A percentile compares a stretch with the other conserved stretches of the same genome.
These are phyloP conservation scores for Ambrosiella cleistominuta DNA, from an alignment of 2,329 filamentous ascomycete genomes.

Conservation along the genomic window DNA sequence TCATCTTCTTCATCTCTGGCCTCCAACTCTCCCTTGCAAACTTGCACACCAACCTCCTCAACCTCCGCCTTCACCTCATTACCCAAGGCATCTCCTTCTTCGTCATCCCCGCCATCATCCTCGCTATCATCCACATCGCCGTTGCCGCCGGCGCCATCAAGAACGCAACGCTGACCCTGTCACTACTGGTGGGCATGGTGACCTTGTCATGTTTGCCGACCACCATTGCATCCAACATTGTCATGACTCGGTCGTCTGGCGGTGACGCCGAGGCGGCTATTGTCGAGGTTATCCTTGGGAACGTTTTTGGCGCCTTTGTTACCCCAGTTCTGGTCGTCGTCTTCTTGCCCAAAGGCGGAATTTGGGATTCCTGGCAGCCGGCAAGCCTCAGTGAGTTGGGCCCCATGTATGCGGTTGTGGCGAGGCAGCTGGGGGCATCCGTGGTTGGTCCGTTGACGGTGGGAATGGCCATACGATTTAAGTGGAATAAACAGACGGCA, in stretches of 20 bases:
- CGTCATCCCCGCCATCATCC: constrained; percentile 44
- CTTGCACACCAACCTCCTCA: constrained; percentile 40
- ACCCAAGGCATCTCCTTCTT: constrained; percentile 52
- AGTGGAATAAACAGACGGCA: constrained; percentile 32
- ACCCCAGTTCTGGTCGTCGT: constrained; percentile 46
- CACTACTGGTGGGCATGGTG: constrained; percentile 49
- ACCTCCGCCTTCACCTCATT: constrained; percentile 50
- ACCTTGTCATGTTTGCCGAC: constrained; percentile 52
- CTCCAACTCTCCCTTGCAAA: constrained; percentile 48
- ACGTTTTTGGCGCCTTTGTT: constrained; percentile 50
- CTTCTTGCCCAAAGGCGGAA: constrained; percentile 34
- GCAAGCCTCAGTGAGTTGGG: constrained; percentile 34
- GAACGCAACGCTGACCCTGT: constrained; percentile 41
- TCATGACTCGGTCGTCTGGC: constrained; percentile 53
- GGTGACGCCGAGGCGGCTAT: constrained; percentile 49
- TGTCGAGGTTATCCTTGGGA: constrained; percentile 53
- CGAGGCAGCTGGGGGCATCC: constrained; percentile 50
- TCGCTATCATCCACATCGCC: constrained; percentile 31
- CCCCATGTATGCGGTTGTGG: constrained; percentile 46
- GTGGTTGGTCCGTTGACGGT: constrained; percentile 46
- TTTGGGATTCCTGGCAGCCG: constrained; percentile 39
- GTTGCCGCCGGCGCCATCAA: constrained; percentile 29
- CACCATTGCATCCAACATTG: constrained; percentile 55
- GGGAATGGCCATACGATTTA: constrained; percentile 41
- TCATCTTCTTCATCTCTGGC: constrained; percentile 57